Evolutionary conservation across 768 basidiomycete species (phyloP).

Genomic region (Kwoniella dendrophila): DNA sequence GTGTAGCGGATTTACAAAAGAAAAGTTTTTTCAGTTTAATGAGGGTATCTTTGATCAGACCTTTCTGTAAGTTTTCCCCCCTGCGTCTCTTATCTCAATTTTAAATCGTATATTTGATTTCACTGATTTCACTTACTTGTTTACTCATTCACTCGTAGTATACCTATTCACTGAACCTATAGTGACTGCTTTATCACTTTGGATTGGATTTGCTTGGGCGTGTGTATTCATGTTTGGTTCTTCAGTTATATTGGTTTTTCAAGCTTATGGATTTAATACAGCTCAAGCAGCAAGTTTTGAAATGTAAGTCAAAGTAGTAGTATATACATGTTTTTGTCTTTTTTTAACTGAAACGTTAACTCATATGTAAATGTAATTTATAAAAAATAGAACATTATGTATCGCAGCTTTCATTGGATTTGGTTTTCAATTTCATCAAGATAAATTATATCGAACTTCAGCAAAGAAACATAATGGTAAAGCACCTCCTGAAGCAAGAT

Average conservation of each 20-base stretch:
- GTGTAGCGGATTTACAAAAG: conserved; percentile 46
- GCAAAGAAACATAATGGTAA: conserved; percentile 31
- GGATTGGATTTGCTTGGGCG: conserved; percentile 54
- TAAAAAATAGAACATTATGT: conserved; percentile 27
- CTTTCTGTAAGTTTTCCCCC: conserved; percentile 45
- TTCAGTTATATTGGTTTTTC: conserved; percentile 37
- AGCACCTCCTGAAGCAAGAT: conserved; percentile 51
- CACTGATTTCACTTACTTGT: neutral
- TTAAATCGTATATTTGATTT: neutral
- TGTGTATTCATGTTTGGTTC: conserved; percentile 48
- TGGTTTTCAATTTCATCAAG: conserved; percentile 44
- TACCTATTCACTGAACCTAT: conserved; percentile 52
- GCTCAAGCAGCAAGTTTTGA: conserved; percentile 41
- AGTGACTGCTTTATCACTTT: conserved; percentile 45
- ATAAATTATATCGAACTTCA: conserved; percentile 38
- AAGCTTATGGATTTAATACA: conserved; percentile 43
- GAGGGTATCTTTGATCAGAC: conserved; percentile 46
- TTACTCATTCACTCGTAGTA: conserved; percentile 18
- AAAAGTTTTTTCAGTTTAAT: conserved; percentile 37
- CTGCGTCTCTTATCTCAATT: neutral
- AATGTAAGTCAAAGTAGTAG: conserved; percentile 27
- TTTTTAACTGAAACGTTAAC: no score
- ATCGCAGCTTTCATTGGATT: conserved; percentile 48
- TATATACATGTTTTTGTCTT: neutral
- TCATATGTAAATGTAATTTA: neutral